A percentile compares a stretch with the other conserved stretches of the same genome.
phyloP scores from a whole-genome alignment of 345 rosid species.

The Corchorus capsularis region DNA sequence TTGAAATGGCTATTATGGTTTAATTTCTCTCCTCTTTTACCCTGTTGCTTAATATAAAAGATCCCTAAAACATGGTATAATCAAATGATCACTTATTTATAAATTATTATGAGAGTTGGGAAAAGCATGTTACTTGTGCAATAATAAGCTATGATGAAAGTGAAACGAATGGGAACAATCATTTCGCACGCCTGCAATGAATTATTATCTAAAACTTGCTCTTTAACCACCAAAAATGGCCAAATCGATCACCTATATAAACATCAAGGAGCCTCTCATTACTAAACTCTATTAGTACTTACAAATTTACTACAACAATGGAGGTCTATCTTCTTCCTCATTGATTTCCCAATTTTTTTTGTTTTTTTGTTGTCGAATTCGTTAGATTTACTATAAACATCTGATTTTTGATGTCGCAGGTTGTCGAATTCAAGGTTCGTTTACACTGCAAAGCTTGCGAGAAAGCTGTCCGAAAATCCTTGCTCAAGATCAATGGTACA shows the following conservation, averaged over 20 bases:
- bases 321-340: slow-evolving; percentile 16
- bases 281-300: neutral
- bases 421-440: slow-evolving; percentile 36
- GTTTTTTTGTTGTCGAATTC: neutral
- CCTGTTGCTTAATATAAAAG: neutral
- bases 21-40: neutral
- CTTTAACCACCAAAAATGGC: neutral
- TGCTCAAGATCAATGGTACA: slow-evolving; percentile 35
- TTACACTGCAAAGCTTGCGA: slow-evolving; percentile 45
- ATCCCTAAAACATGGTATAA: too few species aligned
- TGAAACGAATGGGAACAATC: neutral
- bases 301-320: neutral
- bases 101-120: too few species aligned
- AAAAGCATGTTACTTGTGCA: slow-evolving; percentile 12
- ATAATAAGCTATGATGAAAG: slow-evolving; percentile 15
- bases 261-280: neutral
- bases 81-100: too few species aligned
- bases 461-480: slow-evolving; percentile 34
- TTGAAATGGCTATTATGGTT: neutral
- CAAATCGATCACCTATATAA: neutral
- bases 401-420: slow-evolving; percentile 19
- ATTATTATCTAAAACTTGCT: too few species aligned
- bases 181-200: slow-evolving; percentile 7
- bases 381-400: neutral
- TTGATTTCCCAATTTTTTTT: neutral